Evolutionary conservation across 148 eudicot genomes (phyloP), one percentile per base, ranked within the genome.

Genomic region (Mesembryanthemum crystallinum): DNA sequence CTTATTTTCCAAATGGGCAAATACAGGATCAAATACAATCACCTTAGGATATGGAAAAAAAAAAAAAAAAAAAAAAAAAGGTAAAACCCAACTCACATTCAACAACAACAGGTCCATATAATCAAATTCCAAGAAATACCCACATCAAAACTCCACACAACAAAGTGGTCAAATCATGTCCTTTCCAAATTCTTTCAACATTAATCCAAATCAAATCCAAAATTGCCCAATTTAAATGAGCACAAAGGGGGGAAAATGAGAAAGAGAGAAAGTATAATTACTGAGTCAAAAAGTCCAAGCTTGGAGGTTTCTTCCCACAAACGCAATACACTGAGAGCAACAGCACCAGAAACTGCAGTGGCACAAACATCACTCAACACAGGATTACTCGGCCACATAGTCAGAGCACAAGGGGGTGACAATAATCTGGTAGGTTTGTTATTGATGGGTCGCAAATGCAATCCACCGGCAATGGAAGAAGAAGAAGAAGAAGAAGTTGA

Each of bases 261-360:
- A 64, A 12, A 21, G 35, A 29, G 49, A 57, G 51, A 69, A 51
- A 61, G 49, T 45, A 52, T 47, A 23, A 71, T 21, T 28, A 84
- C 89, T 81, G 82, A 81, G 65, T 90, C 94, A 62, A 88, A 83
- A 49, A 89, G 15, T 15, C 83, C 81, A 17, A 80, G 82, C 47
- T 85, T 88, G 47, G 91, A 91, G 20, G 88, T 86, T 43, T 79
- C 82, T 42, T 78, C 82, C 91, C 89, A 90, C 13, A 90, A 7
- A 3, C 81, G 81, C 39, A 90, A 90, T 69, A 86, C 0, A 18
- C 84, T 68, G 20, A 90, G 55, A 30, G 90, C 91, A 63, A 86
- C 28, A 2, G 54, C 85, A 8, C 87, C 86, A 58, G 86, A 57
- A 0, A 88, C 5, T 0, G 78, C 88, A 29, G 84, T 60, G 64